Base-by-base conservation (phyloP, 169 alveolate species). In the Cryptosporidium felis region DNA sequence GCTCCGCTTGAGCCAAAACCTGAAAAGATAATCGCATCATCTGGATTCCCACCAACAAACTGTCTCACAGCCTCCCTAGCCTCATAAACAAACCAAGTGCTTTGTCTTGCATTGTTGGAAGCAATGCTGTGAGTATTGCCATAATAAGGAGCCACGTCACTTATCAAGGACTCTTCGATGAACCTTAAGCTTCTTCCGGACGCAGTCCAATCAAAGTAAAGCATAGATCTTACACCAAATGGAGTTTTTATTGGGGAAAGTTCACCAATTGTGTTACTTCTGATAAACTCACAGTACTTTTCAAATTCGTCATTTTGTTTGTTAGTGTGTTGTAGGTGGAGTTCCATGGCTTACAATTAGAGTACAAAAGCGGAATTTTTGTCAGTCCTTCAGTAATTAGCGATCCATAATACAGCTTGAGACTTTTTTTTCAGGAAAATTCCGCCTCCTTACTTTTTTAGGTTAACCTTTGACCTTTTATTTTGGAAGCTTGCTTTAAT, bases 191-290 rank as follows among this genome's bases (percentile, higher is more conserved):
- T 88, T 34, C 96, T 80, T 0, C 96, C 97, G 9, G 95, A 90
- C 1, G 97, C 97, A 8, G 96, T 94, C 89, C 92, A 92, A 82
- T 95, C 98, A 4, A 94, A 89, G 80, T 95, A 95, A 12, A 94
- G 80, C 45, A 92, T 60, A 36, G 94, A 92, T 62, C 91, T 91
- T 67, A 80, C 66, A 23, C 97, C 97, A 89, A 90, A 95, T 14
- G 95, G 95, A 9, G 96, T 92, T 10, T 89, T 63, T 62, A 93
- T 65, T 42, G 46, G 23, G 14, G 21, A 18, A 21, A 30, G 36
- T 26, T 62, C 49, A 5, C 92, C 92, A 23, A 89, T 62, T 5
- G 80, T 80, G 16, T 60, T 66, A 5, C 80, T 44, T 16, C 65
- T 44, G 8, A 89, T 60, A 34, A 60, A 65, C 16, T 30, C n/a